Base-by-base conservation (phyloP, 208 protist genomes). In the Kentomonas sorsogonicus region DNA sequence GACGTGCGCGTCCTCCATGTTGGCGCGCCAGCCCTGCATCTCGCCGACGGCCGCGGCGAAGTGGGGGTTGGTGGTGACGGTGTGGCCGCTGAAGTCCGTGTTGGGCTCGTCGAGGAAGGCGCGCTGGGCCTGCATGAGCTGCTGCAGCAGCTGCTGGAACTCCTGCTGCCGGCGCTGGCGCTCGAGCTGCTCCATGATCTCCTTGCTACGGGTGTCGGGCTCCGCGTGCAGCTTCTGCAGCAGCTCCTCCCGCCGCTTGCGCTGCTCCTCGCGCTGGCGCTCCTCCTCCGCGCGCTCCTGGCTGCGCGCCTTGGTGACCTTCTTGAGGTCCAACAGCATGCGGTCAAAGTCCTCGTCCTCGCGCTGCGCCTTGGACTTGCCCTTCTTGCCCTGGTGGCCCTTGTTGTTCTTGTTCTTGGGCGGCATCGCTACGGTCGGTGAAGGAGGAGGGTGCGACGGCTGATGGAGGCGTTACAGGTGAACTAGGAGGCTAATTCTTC, bases 11-110 rank as follows among this genome's bases (percentile, higher is more conserved):
- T 96, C 89, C 56, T 96, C 86, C 89, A 96, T 96, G 27, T 76
- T 63, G n/a, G 72, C 60, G n/a, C 87, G 87, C 79, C 84, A 94
- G 51, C 87, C 87, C 54, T 94, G 87, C 83, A 94, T 94, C 40
- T 80, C 74, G 2, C 77, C 86, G 16, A 89, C 86, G 22, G 76
- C 86, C n/a, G 84, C 72, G 30, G 79, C 67, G 53, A 93, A 93
- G 55, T 82, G 44, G 15, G 66, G 57, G 53, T 86, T 89, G 33
- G 52, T 23, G 41, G 45, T 73, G 56, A 47, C 53, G 13, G 70
- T 76, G 59, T 79, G 69, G 41, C 70, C 58, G 50, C 79, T 61
- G 51, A 93, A 86, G 48, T 85, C 72, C 9, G 82, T 93, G 40
- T 81, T 71, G 7, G 86, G 86, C 23, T 68, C 64, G 2, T 72